These are phyloP conservation scores for Botryobasidium botryosum DNA, from an alignment of 768 basidiomycete species.

Conservation along the genomic window DNA sequence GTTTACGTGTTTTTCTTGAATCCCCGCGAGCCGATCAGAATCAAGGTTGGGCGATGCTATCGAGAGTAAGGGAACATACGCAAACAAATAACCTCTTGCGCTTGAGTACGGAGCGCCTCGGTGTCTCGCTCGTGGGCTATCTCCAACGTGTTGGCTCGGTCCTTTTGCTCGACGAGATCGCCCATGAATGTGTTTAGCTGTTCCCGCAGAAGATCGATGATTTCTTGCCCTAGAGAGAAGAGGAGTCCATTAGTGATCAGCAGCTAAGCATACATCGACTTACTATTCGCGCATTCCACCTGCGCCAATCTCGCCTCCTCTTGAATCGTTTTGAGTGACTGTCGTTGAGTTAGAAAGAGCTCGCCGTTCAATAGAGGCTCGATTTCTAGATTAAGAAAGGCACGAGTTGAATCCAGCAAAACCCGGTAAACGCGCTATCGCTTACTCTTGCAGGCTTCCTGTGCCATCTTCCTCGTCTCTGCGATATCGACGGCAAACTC, in stretches of 20 bases:
- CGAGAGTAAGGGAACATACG: too few relatives aligned
- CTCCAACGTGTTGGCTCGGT: slow-evolving; percentile 1
- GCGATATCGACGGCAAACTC: too few relatives aligned
- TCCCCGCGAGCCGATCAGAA: too few relatives aligned
- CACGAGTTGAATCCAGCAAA: too few relatives aligned
- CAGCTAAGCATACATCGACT: neutral
- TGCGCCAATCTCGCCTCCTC: neutral
- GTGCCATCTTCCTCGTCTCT: too few relatives aligned
- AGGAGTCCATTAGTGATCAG: neutral
- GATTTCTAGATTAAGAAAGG: neutral
- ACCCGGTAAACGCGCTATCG: too few relatives aligned
- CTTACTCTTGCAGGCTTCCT: too few relatives aligned
- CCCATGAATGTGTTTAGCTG: slow-evolving; percentile 2
- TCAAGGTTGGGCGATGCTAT: too few relatives aligned
- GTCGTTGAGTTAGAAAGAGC: neutral
- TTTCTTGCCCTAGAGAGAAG: slow-evolving; percentile 4
- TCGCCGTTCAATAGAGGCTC: neutral
- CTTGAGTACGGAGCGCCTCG: neutral
- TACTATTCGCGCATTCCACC: neutral
- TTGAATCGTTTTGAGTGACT: neutral
- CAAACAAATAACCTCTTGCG: neutral
- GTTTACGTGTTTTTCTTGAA: too few relatives aligned
- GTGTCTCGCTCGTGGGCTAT: neutral
- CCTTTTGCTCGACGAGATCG: slow-evolving; percentile 7
- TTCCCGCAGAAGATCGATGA: slow-evolving; percentile 7